phyloP scores from a whole-genome alignment of 2,329 filamentous ascomycete genomes.

The Diaporthe velutina region DNA sequence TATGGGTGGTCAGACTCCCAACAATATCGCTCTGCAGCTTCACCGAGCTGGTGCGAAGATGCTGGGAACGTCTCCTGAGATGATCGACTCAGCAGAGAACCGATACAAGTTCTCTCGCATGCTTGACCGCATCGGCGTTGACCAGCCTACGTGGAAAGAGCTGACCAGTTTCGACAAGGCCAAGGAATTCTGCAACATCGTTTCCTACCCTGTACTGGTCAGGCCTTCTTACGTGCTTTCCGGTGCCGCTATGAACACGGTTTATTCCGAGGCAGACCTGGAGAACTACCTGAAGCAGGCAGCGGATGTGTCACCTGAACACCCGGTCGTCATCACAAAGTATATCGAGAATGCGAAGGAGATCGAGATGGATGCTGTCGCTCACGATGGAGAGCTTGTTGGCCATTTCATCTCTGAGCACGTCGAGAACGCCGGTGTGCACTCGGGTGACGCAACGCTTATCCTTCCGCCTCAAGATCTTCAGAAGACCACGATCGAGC shows the following conservation, averaged over 20 bases:
- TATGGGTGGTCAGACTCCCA: slow-evolving; percentile 97
- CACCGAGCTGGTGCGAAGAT: slow-evolving; percentile 92
- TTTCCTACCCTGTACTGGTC: slow-evolving; percentile 93
- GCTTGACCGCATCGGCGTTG: slow-evolving; percentile 93
- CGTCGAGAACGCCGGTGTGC: slow-evolving; percentile 97
- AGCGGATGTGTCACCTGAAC: slow-evolving; percentile 91
- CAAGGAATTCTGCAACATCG: slow-evolving; percentile 85
- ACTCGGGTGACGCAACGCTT: slow-evolving; percentile 96
- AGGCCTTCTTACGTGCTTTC: slow-evolving; percentile 97
- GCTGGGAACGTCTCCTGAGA: slow-evolving; percentile 95
- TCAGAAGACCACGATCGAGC: slow-evolving; percentile 85
- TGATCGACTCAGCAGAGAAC: slow-evolving; percentile 98
- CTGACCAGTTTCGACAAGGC: slow-evolving; percentile 95
- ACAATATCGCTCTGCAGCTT: slow-evolving; percentile 95
- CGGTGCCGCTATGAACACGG: slow-evolving; percentile 98
- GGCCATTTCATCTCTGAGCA: slow-evolving; percentile 99
- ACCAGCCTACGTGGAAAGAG: slow-evolving; percentile 98
- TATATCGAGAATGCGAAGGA: slow-evolving; percentile 99
- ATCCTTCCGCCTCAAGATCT: slow-evolving; percentile 96
- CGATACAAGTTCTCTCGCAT: slow-evolving; percentile 99
- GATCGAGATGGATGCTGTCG: slow-evolving; percentile 99
- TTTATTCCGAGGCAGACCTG: slow-evolving; percentile 95
- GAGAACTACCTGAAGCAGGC: slow-evolving; percentile 91
- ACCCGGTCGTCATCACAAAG: slow-evolving; percentile 98
- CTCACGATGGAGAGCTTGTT: slow-evolving; percentile 87